Evolutionary conservation across 1,139 yeast genomes (phyloP), one percentile per base, ranked within the genome.

Genomic region (Ogataea hybrid): DNA sequence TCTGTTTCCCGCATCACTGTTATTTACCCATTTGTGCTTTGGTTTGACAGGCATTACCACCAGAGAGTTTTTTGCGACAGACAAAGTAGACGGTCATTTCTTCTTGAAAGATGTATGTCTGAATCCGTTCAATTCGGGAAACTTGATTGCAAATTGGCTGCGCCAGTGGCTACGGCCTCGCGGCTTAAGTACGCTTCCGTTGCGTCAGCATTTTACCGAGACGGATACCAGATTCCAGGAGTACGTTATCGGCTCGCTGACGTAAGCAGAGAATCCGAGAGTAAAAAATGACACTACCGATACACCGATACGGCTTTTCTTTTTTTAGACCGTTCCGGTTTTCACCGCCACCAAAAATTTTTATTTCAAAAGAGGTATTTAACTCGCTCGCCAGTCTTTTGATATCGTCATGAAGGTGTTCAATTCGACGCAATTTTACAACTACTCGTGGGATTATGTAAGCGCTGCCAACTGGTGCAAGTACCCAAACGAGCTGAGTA

Each of bases 391-490:
- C 5, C 27, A 32, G 25, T 11, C n/a, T 17, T 28, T 17, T 12
- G 14, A 11, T 16, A 17, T 22, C 10, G 21, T n/a, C n/a, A 89
- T 90, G 97, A 88, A 84, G 64, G 71, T 89, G 44, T 89, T 87
- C 59, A 79, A 78, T 39, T 75, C 86, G 32, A 63, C 71, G 17
- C 92, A 85, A 61, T 69, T 66, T 28, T 90, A 88, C 63, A 69
- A 78, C 47, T 90, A 90, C 58, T 78, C 95, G 0, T 90, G 97
- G 97, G 95, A 85, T 30, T 89, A 87, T 58, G 96, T 92, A 15
- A 85, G 96, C 1, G 90, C 95, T 0, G 97, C 97, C 46, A 90
- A 92, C 64, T 92, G 98, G 98, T 81, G 79, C 52, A 92, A 92
- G 58, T 92, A 92, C 65, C 98, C 98, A 12, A 92, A 92, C 52